Conservation (phyloP, 768 basidiomycete genomes). For the Hirschioporus abietinus region DNA sequence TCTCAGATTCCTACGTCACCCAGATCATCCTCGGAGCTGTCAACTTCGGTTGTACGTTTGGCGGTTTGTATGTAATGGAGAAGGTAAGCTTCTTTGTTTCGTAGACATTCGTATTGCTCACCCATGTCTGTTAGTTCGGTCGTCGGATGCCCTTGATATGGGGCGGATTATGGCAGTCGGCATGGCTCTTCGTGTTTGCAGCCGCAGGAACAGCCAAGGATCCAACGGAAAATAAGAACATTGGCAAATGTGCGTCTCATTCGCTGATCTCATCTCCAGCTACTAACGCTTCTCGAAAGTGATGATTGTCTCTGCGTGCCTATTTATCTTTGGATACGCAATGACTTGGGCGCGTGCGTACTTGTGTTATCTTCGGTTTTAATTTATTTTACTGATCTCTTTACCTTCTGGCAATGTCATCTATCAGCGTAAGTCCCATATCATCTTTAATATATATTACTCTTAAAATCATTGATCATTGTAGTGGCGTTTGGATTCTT, state of each 20-base stretch:
- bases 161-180: conserved; percentile 66
- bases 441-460: too few relatives aligned
- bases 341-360: conserved; percentile 58
- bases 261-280: conserved; percentile 3
- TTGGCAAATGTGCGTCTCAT: conserved; percentile 45
- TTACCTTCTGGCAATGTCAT: too few relatives aligned
- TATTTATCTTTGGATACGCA: conserved; percentile 70
- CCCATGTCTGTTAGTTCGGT: conserved; percentile 40
- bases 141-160: conserved; percentile 58
- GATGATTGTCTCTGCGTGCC: conserved; percentile 61
- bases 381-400: not conserved
- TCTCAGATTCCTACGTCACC: conserved; percentile 59
- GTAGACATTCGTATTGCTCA: not conserved
- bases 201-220: conserved; percentile 62
- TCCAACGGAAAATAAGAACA: conserved; percentile 38
- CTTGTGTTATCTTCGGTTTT: not conserved
- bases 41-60: conserved; percentile 68
- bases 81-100: conserved; percentile 29
- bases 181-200: conserved; percentile 70
- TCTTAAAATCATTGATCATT: too few relatives aligned
- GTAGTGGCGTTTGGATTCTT: conserved; percentile 66
- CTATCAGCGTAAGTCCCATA: not conserved
- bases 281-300: conserved; percentile 24
- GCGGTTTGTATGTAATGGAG: conserved; percentile 71
- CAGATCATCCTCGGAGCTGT: conserved; percentile 75